Conservation (phyloP, 1,284 basidiomycete species). For the Agaricales sp. region DNA sequence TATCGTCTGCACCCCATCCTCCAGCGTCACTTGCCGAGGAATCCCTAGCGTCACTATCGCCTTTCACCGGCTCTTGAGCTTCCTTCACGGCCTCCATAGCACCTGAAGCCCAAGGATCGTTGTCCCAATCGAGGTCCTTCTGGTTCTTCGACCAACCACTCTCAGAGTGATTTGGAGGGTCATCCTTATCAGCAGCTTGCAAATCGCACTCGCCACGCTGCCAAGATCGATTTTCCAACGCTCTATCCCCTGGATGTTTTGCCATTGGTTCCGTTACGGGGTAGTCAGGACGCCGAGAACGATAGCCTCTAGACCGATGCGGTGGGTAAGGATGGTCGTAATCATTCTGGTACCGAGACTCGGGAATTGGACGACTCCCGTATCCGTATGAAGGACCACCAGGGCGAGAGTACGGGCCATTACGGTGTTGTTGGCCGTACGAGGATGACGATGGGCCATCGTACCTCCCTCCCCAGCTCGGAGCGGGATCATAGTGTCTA, state of each 20-base stretch:
- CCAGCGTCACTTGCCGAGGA: too few species aligned
- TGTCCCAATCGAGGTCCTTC: neutral
- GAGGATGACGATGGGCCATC: neutral
- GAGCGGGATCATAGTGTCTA: too few species aligned
- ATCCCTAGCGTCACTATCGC: neutral
- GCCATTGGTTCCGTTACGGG: neutral
- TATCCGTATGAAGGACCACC: neutral
- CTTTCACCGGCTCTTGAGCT: neutral
- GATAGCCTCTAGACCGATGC: neutral
- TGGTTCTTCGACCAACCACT: neutral
- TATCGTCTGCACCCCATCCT: neutral
- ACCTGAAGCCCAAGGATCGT: slow-evolving; percentile 1
- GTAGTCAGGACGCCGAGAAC: neutral
- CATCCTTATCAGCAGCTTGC: neutral
- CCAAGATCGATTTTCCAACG: neutral
- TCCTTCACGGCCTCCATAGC: neutral
- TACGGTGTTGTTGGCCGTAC: neutral
- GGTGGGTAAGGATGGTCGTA: neutral
- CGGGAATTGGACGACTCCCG: too few species aligned
- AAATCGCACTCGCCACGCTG: neutral
- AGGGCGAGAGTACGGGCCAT: neutral
- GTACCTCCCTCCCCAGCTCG: neutral
- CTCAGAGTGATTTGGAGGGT: neutral
- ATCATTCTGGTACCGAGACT: neutral
- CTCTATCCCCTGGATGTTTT: neutral